Evolutionary conservation across 192 early-diverging fungal genomes (phyloP).

Genomic region (Dispira simplex): DNA sequence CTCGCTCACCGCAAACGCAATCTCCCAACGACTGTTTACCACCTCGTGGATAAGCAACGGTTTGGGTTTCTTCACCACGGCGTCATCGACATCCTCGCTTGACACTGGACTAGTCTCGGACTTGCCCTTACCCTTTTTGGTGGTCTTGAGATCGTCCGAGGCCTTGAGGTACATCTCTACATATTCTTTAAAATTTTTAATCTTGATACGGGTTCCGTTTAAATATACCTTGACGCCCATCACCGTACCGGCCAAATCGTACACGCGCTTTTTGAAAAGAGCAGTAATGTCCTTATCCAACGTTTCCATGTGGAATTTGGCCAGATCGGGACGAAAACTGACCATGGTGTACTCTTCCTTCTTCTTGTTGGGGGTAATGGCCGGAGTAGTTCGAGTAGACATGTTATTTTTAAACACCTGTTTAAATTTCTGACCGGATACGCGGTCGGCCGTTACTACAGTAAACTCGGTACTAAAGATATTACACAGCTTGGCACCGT

Average conservation of each 20-base stretch:
- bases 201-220: constrained; percentile 64
- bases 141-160: constrained; percentile 13
- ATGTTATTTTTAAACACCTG: constrained; percentile 90
- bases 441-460: constrained; percentile 78
- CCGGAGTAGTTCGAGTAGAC: constrained; percentile 55
- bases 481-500: constrained; percentile 89
- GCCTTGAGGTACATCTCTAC: constrained; percentile 56
- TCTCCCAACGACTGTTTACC: constrained; percentile 78
- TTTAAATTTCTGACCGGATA: constrained; percentile 50
- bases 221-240: constrained; percentile 72
- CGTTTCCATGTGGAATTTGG: constrained; percentile 71
- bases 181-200: constrained; percentile 87
- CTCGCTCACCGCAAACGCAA: constrained; percentile 81
- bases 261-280: constrained; percentile 80
- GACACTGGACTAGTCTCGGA: constrained; percentile 4
- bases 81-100: constrained; percentile 13
- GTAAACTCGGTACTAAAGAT: constrained; percentile 91
- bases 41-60: constrained; percentile 53
- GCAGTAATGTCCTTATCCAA: constrained; percentile 80
- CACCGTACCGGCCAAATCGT: constrained; percentile 83
- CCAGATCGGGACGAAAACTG: constrained; percentile 88
- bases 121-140: constrained; percentile 15
- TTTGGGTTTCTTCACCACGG: constrained; percentile 13
- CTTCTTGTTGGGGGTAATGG: constrained; percentile 44
- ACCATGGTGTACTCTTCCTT: constrained; percentile 80